Evolutionary conservation across 176 grass and related monocot species (phyloP), one percentile per base, ranked within the genome.

Genomic region (Canna indica): DNA sequence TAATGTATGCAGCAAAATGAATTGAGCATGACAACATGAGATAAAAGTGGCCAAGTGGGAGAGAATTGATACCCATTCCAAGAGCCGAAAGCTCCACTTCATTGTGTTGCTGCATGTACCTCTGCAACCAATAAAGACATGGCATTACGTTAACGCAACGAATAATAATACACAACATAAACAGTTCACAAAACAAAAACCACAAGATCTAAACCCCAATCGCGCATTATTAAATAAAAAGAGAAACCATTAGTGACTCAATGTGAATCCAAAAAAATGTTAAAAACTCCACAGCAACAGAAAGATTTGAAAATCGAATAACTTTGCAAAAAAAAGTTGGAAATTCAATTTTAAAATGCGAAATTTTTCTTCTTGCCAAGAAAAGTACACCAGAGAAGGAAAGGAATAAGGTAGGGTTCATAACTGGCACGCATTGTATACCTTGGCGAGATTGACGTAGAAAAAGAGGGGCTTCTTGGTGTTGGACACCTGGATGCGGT

Each of bases 381-480:
- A n/a, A n/a, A n/a, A n/a, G n/a, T n/a, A n/a, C n/a, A n/a, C n/a
- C n/a, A n/a, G n/a, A 38, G 36, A 3, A 7, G 4, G 7, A 38
- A 38, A 38, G 36, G 36, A 38, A 3, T 7, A 38, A 7, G 36
- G 36, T 38, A 38, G 36, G 41, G 4, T 44, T 44, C 41, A 44
- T n/a, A 44, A 54, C 22, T 54, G 50, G n/a, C 8, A 6, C n/a
- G 41, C 41, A 10, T 72, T 18, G 22, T 9, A 57, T 72, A 95
- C 87, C 91, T 95, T 95, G 64, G 91, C 91, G 68, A 95, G 91
- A 77, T 95, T 95, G 62, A 92, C 89, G 16, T 92, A 92, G 74
- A 92, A 92, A 63, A 92, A 92, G n/a, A 92, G 89, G 8, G 87
- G 91, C 82, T 95, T 95, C 81, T 95, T 95, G 29, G 91, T 95